Evolutionary conservation across 2,329 filamentous ascomycete species (phyloP), one percentile per base, ranked within the genome.

Genomic region (Colletotrichum abscissum): DNA sequence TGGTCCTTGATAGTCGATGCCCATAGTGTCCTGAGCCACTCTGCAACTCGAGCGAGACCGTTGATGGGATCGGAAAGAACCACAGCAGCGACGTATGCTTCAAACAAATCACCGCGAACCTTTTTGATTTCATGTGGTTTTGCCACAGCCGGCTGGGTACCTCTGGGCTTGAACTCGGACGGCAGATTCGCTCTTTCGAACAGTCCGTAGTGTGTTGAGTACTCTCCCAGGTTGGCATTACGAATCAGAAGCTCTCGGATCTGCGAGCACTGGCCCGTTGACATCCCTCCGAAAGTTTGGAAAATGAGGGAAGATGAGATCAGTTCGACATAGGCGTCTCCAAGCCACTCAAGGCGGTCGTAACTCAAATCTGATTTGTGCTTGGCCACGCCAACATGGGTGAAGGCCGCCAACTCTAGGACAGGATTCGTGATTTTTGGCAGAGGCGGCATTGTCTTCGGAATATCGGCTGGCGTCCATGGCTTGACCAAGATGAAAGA

Each of bases 341-440:
- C 96, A 8, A 98, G 87, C 84, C 96, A 95, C 82, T 98, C 96
- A 7, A 98, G 89, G 22, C 91, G 90, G 78, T 98, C 95, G 81
- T 98, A 98, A 78, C 86, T 88, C 65, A 85, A 80, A 57, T 85
- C 83, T 35, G 79, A 78, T 63, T 81, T 82, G 30, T 78, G 77
- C 35, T 65, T 66, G 4, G 78, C 78, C 67, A 85, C 79, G 1
- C 90, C 91, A 1, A 87, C 84, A 77, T 96, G 94, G 1, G 89
- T 94, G 78, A 95, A 92, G 12, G 91, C 90, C 19, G 91, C 88
- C 30, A 83, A 84, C 77, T 92, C 89, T 22, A 95, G 85, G 26
- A 84, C 82, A 0, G 87, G 83, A 75, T 95, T 88, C 6, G 86
- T 78, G 63, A 95, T 89, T 11, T 84, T 79, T 3, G 93, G 94